These are phyloP conservation scores for Myrmaecium sp. DNA, from an alignment of 2,329 filamentous ascomycete genomes.

Conservation along the genomic window DNA sequence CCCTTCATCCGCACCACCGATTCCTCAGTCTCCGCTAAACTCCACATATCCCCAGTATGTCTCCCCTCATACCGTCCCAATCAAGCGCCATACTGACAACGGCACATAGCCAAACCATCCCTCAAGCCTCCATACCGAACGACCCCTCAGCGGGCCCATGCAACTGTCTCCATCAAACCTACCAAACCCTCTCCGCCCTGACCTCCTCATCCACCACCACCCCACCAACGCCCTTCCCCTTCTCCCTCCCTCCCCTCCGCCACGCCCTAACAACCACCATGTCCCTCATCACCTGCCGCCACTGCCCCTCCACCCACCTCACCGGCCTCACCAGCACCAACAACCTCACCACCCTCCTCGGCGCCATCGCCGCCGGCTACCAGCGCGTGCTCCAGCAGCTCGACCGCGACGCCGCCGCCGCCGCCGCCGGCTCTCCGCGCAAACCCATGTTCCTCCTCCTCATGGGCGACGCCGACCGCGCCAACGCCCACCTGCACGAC, in stretches of 20 bases:
- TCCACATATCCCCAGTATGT: too few relatives aligned
- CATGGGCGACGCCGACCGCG: slow-evolving; percentile 12
- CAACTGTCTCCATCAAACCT: slow-evolving; percentile 29
- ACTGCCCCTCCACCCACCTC: slow-evolving; percentile 25
- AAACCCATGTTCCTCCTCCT: too few relatives aligned
- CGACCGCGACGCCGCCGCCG: slow-evolving; percentile 23
- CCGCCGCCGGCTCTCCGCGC: too few relatives aligned
- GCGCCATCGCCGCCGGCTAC: slow-evolving; percentile 25
- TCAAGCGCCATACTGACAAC: too few relatives aligned
- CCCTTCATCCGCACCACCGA: too few relatives aligned
- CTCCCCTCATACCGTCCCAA: too few relatives aligned
- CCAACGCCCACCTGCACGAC: slow-evolving; percentile 22
- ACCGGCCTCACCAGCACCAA: slow-evolving; percentile 29
- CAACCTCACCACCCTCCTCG: slow-evolving; percentile 24
- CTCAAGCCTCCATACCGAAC: too few relatives aligned
- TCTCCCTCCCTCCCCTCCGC: slow-evolving; percentile 23
- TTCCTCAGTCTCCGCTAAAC: too few relatives aligned
- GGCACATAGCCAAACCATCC: too few relatives aligned
- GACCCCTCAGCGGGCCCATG: too few relatives aligned
- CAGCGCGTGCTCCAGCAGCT: slow-evolving; percentile 23
- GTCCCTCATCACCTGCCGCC: slow-evolving; percentile 22
- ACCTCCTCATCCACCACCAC: slow-evolving; percentile 9
- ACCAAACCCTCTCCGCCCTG: slow-evolving; percentile 26
- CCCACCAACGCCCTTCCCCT: slow-evolving; percentile 20
- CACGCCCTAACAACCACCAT: slow-evolving; percentile 24